Conservation (phyloP, 2,329 filamentous ascomycete genomes). For the Bipolaris gigantea region DNA sequence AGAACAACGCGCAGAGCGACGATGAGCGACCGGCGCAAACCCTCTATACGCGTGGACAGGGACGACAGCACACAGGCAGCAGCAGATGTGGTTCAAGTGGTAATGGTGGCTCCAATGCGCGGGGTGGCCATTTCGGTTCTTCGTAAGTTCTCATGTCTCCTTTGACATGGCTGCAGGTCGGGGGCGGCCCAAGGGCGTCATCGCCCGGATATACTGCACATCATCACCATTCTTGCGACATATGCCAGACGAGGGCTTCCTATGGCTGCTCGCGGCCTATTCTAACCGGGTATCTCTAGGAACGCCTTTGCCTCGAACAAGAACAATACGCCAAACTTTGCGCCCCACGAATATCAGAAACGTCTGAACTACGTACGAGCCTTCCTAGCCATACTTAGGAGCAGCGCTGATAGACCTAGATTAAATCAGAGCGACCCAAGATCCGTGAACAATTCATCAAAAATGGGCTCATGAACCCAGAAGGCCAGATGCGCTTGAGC, state of each 20-base stretch:
- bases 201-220: conserved; percentile 11
- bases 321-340: conserved; percentile 28
- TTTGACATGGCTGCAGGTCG: conserved; percentile 14
- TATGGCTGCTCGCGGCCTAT: conserved; percentile 25
- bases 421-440: conserved; percentile 43
- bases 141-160: conserved; percentile 14
- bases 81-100: conserved; percentile 2
- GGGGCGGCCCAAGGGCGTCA: conserved; percentile 12
- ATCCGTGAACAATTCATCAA: conserved; percentile 46
- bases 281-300: conserved; percentile 22
- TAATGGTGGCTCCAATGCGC: conserved; percentile 3
- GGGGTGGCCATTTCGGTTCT: conserved; percentile 6
- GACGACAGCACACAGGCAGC: conserved; percentile 2
- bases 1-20: conserved; percentile 16
- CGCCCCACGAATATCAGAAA: conserved; percentile 27
- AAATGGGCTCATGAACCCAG: conserved; percentile 51
- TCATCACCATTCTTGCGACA: conserved; percentile 1
- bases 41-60: conserved; percentile 12
- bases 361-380: conserved; percentile 32
- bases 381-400: not conserved
- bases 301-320: conserved; percentile 6
- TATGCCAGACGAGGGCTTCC: conserved; percentile 9
- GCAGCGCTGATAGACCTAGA: conserved; percentile 33
- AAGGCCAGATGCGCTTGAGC: conserved; percentile 59
- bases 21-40: conserved; percentile 16